Evolutionary conservation across 2,329 filamentous ascomycete genomes (phyloP).

Genomic region (Talaromyces sp.): DNA sequence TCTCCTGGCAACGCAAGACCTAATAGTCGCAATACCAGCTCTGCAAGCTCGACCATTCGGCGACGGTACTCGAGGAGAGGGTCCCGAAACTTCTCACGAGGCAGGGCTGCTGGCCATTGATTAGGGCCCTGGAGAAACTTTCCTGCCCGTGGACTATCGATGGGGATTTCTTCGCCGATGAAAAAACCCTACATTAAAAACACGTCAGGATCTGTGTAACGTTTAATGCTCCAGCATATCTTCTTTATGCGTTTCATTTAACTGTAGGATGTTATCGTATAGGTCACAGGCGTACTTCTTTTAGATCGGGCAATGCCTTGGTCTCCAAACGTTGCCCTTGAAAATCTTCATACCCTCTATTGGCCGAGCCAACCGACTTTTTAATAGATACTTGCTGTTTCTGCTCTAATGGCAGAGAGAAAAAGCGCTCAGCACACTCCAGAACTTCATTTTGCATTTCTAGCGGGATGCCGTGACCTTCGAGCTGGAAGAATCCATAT

Average conservation of each 20-base stretch:
- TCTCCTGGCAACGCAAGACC: neutral
- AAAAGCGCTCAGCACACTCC: slow-evolving; percentile 27
- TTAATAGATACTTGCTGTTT: neutral
- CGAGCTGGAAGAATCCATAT: slow-evolving; percentile 36
- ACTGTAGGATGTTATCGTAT: neutral
- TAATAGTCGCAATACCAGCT: neutral
- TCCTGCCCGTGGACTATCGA: neutral
- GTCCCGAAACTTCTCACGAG: neutral
- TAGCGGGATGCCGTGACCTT: slow-evolving; percentile 30
- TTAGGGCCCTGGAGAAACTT: neutral
- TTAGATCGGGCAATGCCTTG: neutral
- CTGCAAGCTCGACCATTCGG: neutral
- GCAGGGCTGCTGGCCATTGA: neutral
- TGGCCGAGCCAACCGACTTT: neutral
- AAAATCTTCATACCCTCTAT: neutral
- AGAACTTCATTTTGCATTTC: slow-evolving; percentile 28
- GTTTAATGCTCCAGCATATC: too few relatives aligned
- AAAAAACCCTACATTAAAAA: neutral
- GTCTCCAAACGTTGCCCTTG: neutral
- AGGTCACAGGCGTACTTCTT: neutral
- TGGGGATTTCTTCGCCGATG: neutral
- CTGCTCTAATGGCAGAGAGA: slow-evolving; percentile 26
- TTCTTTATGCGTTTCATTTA: neutral
- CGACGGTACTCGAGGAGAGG: neutral
- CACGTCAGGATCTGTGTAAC: neutral